A percentile compares a stretch with the other conserved stretches of the same genome.
Evolutionary conservation across 805 yeast genomes (phyloP).

Genomic region (Tetrapisispora taiwanensis): DNA sequence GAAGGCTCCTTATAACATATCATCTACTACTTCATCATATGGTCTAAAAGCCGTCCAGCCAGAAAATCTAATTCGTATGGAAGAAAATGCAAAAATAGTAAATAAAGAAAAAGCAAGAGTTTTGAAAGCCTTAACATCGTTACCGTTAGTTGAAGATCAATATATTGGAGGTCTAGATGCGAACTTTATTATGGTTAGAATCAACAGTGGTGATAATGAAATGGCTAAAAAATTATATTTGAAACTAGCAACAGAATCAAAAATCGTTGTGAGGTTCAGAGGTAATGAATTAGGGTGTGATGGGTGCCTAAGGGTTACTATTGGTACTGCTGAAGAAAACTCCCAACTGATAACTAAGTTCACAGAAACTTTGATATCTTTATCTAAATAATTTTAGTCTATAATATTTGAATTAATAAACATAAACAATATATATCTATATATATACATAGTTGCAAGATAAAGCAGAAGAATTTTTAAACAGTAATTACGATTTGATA

Average conservation of each 20-base stretch:
- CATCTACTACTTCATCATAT: conserved; percentile 64
- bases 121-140: conserved; percentile 40
- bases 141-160: conserved; percentile 54
- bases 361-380: conserved; percentile 23
- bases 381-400: conserved; percentile 1
- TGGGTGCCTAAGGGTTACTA: conserved; percentile 79
- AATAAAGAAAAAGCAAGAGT: conserved; percentile 46
- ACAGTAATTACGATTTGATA: too few relatives aligned
- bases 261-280: conserved; percentile 82
- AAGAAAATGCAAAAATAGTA: conserved; percentile 39
- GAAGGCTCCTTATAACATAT: conserved; percentile 94
- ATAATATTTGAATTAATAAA: too few relatives aligned
- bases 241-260: conserved; percentile 57
- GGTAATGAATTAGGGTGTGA: conserved; percentile 83
- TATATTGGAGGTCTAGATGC: conserved; percentile 80
- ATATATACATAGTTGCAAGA: too few relatives aligned
- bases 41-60: conserved; percentile 63
- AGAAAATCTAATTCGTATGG: conserved; percentile 52
- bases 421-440: too few relatives aligned
- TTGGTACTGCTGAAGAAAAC: conserved; percentile 80
- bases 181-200: conserved; percentile 69
- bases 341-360: conserved; percentile 43
- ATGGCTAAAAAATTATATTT: conserved; percentile 59
- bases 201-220: conserved; percentile 69
- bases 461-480: too few relatives aligned